These are phyloP conservation scores for Dujonia santamariae DNA, from an alignment of 1,139 yeast genomes.

Conservation along the genomic window DNA sequence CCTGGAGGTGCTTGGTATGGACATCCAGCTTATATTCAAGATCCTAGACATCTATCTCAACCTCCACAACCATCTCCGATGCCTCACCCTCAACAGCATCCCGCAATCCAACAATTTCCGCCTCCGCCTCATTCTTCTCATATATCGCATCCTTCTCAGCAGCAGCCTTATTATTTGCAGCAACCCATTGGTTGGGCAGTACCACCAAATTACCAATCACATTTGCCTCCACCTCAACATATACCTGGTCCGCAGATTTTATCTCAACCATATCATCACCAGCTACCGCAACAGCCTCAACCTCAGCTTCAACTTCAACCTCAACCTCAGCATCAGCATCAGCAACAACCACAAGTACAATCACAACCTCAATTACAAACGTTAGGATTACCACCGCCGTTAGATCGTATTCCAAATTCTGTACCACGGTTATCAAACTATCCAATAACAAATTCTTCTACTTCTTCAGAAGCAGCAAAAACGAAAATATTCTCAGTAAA, in stretches of 20 bases:
- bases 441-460: slow-evolving; percentile 1
- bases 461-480: slow-evolving; percentile 2
- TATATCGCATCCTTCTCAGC: slow-evolving; percentile 1
- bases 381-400: neutral
- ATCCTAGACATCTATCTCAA: slow-evolving; percentile 4
- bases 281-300: slow-evolving; percentile 3
- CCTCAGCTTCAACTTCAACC: slow-evolving; percentile 1
- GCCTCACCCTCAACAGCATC: no score
- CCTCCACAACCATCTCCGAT: slow-evolving; percentile 6
- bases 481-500: slow-evolving; percentile 1
- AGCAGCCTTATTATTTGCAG: slow-evolving; percentile 4
- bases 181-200: slow-evolving; percentile 3
- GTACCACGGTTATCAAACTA: neutral
- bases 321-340: slow-evolving; percentile 4
- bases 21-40: neutral
- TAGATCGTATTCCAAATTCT: neutral
- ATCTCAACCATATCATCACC: neutral
- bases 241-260: neutral
- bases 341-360: slow-evolving; percentile 1
- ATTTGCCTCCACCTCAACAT: slow-evolving; percentile 2
- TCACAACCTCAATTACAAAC: slow-evolving; percentile 1
- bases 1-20: neutral
- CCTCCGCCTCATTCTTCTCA: slow-evolving; percentile 1
- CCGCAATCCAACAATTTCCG: slow-evolving; percentile 8
- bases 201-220: slow-evolving; percentile 2